Evolutionary conservation across 1,284 basidiomycete species (phyloP).

Genomic region (Exsudoporus floridanus): DNA sequence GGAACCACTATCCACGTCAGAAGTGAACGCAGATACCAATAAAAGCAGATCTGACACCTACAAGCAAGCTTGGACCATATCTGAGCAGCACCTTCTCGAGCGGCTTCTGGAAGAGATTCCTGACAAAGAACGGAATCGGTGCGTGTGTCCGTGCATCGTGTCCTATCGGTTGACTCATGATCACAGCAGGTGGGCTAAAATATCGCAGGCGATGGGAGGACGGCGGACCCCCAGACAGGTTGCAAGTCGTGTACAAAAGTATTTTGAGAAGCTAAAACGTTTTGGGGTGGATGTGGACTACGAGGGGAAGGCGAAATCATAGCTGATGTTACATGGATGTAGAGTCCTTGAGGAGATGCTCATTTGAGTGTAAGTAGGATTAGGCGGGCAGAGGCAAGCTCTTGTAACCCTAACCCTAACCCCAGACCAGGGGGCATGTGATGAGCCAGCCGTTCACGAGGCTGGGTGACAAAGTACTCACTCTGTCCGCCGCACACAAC

Average conservation of each 20-base stretch:
- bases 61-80: slow-evolving; percentile 72
- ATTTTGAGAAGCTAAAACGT: slow-evolving; percentile 76
- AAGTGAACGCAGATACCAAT: slow-evolving; percentile 30
- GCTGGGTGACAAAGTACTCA: background rate
- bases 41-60: slow-evolving; percentile 65
- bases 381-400: background rate
- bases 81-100: slow-evolving; percentile 74
- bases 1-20: slow-evolving; percentile 16
- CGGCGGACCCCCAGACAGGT: slow-evolving; percentile 74
- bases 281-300: slow-evolving; percentile 53
- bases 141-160: slow-evolving; percentile 20
- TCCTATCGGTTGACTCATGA: slow-evolving; percentile 6
- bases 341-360: background rate
- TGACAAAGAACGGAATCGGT: slow-evolving; percentile 74
- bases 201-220: slow-evolving; percentile 76
- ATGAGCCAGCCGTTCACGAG: background rate
- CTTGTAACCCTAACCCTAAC: slow-evolving; percentile 30
- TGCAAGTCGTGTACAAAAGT: slow-evolving; percentile 83
- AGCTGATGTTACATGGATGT: slow-evolving; percentile 5
- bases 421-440: slow-evolving; percentile 10
- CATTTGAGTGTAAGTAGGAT: too few species aligned
- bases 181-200: slow-evolving; percentile 66
- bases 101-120: slow-evolving; percentile 70
- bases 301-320: slow-evolving; percentile 36
- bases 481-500: background rate